These are phyloP conservation scores for Globisporangium apiculatum DNA, from an alignment of 352 stramenopile species.

Conservation along the genomic window DNA sequence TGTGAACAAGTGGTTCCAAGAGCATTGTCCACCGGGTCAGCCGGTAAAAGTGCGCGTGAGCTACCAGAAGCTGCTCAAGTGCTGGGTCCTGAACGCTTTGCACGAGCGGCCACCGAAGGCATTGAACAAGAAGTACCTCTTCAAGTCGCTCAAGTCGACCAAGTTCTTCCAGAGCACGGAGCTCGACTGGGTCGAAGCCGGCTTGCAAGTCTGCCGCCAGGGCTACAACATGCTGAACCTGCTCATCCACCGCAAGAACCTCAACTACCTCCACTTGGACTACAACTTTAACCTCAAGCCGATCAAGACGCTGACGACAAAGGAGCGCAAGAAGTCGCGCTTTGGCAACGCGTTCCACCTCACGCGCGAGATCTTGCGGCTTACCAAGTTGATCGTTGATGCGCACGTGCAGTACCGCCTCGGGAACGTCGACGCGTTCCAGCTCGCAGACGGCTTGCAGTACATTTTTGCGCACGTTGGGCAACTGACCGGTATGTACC, in stretches of 20 bases:
- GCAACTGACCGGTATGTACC: constrained; percentile 99
- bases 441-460: constrained; percentile 98
- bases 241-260: constrained; percentile 98
- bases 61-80: constrained; percentile 99
- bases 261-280: constrained; percentile 99
- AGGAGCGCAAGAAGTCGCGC: constrained; percentile 99
- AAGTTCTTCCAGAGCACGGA: constrained; percentile 99
- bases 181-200: constrained; percentile 98
- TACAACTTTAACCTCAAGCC: constrained; percentile 99
- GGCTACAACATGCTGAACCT: constrained; percentile 99
- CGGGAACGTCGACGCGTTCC: constrained; percentile 99
- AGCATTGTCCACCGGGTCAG: constrained; percentile 97
- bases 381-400: constrained; percentile 99
- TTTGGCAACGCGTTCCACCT: constrained; percentile 96
- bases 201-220: constrained; percentile 97
- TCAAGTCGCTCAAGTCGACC: constrained; percentile 99
- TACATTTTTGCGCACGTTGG: constrained; percentile 99
- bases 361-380: constrained; percentile 96
- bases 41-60: constrained; percentile 99
- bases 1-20: constrained; percentile 99
- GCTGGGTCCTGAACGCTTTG: constrained; percentile 98
- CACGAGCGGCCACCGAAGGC: constrained; percentile 91
- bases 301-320: constrained; percentile 99
- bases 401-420: constrained; percentile 99
- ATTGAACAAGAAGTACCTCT: constrained; percentile 97